These are phyloP conservation scores for Xylariomycetidae sp. DNA, from an alignment of 2,329 filamentous ascomycete genomes.

Conservation along the genomic window DNA sequence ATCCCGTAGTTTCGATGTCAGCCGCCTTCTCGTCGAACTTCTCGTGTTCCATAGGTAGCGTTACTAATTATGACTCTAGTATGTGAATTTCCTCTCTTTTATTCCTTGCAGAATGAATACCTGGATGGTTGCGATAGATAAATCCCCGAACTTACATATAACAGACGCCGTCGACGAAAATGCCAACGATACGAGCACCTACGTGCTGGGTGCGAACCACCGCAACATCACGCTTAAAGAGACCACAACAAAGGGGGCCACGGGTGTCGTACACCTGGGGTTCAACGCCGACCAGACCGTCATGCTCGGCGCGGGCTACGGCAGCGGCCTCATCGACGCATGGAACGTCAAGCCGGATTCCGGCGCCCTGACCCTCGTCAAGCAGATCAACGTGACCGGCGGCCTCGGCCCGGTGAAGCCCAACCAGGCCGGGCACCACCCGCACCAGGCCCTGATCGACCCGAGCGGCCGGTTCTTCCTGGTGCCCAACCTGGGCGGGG, in stretches of 20 bases:
- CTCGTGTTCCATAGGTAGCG: too few relatives aligned
- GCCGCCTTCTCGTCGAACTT: too few relatives aligned
- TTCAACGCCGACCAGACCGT: constrained; percentile 40
- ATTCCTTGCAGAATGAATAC: too few relatives aligned
- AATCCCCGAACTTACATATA: too few relatives aligned
- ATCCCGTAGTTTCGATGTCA: too few relatives aligned
- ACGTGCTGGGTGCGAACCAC: constrained; percentile 30
- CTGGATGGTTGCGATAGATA: too few relatives aligned
- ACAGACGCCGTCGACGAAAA: constrained; percentile 48
- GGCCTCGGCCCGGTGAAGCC: constrained; percentile 26
- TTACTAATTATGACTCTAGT: too few relatives aligned
- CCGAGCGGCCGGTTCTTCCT: constrained; percentile 45
- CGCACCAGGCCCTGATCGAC: constrained; percentile 46
- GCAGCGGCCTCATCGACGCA: constrained; percentile 37
- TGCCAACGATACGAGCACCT: constrained; percentile 32
- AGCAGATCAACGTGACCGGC: constrained; percentile 31
- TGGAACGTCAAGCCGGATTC: constrained; percentile 36
- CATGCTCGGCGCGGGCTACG: constrained; percentile 42
- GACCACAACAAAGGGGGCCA: constrained; percentile 30
- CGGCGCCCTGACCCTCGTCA: constrained; percentile 33
- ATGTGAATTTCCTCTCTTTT: too few relatives aligned
- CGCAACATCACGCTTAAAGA: constrained; percentile 25
- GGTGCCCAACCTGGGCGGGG: constrained; percentile 45
- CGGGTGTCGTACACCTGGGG: constrained; percentile 43
- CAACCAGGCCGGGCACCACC: constrained; percentile 30